Percentiles rank a stretch among this genome's conserved stretches.
These are phyloP conservation scores for Helicocarpus griseus DNA, from an alignment of 2,329 filamentous ascomycete genomes.

Conservation along the genomic window DNA sequence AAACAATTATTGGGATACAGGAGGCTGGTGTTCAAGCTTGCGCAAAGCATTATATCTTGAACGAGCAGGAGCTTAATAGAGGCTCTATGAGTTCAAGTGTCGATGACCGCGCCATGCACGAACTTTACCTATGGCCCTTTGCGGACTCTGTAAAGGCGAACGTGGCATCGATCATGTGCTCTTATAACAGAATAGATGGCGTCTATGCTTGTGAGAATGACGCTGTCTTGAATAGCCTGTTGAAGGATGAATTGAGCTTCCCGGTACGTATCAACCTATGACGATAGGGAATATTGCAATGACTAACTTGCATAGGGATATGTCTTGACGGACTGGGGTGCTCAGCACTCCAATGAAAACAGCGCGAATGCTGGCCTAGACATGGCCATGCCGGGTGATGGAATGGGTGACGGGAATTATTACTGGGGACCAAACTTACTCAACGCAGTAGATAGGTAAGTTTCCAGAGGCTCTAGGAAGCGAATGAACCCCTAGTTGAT, in stretches of 20 bases:
- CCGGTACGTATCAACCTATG: conserved; percentile 14
- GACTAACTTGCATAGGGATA: conserved; percentile 29
- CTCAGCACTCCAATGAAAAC: conserved; percentile 32
- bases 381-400: conserved; percentile 34
- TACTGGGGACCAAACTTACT: conserved; percentile 17
- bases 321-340: conserved; percentile 35
- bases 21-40: conserved; percentile 63
- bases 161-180: conserved; percentile 43
- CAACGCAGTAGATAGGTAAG: conserved; percentile 46
- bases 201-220: conserved; percentile 41
- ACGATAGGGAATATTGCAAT: neutral
- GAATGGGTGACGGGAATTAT: conserved; percentile 15
- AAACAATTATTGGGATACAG: conserved; percentile 32
- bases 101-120: conserved; percentile 66
- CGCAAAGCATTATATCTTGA: conserved; percentile 43
- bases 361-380: conserved; percentile 35
- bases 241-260: conserved; percentile 44
- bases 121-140: conserved; percentile 70
- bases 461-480: conserved; percentile 13
- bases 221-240: conserved; percentile 33
- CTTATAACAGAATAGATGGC: conserved; percentile 36
- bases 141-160: conserved; percentile 60
- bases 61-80: conserved; percentile 55
- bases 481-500: neutral
- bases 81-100: conserved; percentile 43